phyloP scores from a whole-genome alignment of 495 filamentous ascomycete species.

The Echria macrotheca region DNA sequence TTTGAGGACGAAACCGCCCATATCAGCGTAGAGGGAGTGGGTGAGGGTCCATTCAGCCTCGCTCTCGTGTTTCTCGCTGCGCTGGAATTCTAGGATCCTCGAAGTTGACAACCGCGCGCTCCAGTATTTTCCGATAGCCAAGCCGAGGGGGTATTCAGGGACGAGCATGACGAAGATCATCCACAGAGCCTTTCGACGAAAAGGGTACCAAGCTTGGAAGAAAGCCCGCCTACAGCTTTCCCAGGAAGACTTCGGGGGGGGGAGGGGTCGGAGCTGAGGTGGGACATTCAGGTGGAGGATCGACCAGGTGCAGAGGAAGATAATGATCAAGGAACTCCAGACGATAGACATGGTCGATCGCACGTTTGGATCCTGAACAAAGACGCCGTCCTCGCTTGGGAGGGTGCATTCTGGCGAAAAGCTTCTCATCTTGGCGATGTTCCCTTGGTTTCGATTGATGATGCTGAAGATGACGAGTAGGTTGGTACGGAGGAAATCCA shows the following conservation, averaged over 20 bases:
- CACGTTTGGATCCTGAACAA: constrained; percentile 7
- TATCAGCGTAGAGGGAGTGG: neutral
- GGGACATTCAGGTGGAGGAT: constrained; percentile 7
- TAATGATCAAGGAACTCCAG: constrained; percentile 4
- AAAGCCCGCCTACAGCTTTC: neutral
- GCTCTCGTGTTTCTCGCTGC: neutral
- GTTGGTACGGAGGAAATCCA: no score
- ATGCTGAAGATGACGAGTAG: no score
- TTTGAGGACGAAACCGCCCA: constrained; percentile 1
- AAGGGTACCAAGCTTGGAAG: neutral
- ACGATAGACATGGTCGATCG: constrained; percentile 9
- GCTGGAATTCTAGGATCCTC: neutral
- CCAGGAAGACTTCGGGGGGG: neutral
- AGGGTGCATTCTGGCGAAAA: constrained; percentile 5
- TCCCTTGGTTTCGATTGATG: no score
- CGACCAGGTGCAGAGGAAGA: constrained; percentile 6
- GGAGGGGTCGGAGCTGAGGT: neutral
- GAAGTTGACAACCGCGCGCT: neutral
- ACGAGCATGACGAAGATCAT: neutral
- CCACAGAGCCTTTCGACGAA: neutral
- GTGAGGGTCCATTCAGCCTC: neutral
- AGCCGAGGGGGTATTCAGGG: constrained; percentile 2
- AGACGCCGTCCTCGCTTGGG: neutral
- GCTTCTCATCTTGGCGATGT: neutral
- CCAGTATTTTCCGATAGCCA: neutral